Percentiles rank a stretch among this genome's conserved stretches.
Conservation (phyloP, 495 filamentous ascomycete species). For the Oleoguttula mirabilis region DNA sequence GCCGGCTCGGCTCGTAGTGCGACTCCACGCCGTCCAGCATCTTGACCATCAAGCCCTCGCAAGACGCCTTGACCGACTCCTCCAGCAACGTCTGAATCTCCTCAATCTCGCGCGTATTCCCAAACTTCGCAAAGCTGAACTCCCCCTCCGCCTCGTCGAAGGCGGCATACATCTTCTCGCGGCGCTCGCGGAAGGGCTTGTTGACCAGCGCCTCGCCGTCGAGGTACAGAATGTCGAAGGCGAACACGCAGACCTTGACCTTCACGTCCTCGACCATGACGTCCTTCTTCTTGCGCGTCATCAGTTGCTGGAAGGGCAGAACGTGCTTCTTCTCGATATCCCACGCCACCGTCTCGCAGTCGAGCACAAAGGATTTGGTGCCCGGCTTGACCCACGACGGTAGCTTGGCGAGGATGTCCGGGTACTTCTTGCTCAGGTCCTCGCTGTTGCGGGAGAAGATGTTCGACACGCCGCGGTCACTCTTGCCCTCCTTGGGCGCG, state of each 20-base stretch:
- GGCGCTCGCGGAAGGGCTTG: constrained; percentile 73
- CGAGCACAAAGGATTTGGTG: constrained; percentile 87
- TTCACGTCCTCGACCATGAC: constrained; percentile 96
- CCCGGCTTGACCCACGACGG: constrained; percentile 77
- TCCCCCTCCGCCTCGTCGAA: constrained; percentile 75
- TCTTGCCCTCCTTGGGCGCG: constrained; percentile 45
- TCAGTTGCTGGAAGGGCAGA: constrained; percentile 90
- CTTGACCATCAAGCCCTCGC: constrained; percentile 97
- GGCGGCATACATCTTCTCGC: constrained; percentile 59
- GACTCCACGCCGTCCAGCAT: constrained; percentile 89
- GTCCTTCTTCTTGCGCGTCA: constrained; percentile 96
- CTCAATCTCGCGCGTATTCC: constrained; percentile 79
- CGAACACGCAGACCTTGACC: constrained; percentile 94
- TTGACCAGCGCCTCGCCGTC: constrained; percentile 86
- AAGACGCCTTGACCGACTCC: constrained; percentile 84
- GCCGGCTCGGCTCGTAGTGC: constrained; percentile 88
- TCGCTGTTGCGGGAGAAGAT: constrained; percentile 97
- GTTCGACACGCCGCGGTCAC: constrained; percentile 53
- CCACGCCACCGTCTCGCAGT: constrained; percentile 99
- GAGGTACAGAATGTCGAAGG: constrained; percentile 87
- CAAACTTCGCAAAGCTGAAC: constrained; percentile 78
- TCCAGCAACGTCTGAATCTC: constrained; percentile 88
- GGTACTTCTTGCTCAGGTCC: constrained; percentile 93
- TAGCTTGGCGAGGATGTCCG: constrained; percentile 81
- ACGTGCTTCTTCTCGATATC: constrained; percentile 86